Evolutionary conservation across 257 asterid species (phyloP).

Genomic region (Solanum microdontum): DNA sequence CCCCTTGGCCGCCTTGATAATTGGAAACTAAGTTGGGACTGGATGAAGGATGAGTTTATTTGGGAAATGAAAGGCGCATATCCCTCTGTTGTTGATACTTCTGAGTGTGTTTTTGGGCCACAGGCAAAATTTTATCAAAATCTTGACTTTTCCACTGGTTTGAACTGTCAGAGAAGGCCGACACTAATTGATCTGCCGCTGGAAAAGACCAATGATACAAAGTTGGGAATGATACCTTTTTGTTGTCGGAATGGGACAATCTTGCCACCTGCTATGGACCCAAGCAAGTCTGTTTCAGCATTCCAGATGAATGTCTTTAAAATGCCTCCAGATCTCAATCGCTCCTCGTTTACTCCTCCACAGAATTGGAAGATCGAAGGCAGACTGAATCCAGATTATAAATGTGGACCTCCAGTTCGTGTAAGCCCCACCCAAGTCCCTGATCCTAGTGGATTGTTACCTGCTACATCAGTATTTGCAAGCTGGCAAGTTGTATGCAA

Average conservation of each 20-base stretch:
- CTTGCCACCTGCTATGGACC: slow-evolving; percentile 87
- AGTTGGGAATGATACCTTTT: slow-evolving; percentile 62
- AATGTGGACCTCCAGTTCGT: slow-evolving; percentile 77
- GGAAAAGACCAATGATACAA: slow-evolving; percentile 53
- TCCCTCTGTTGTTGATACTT: slow-evolving; percentile 57
- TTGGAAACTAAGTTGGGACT: slow-evolving; percentile 93
- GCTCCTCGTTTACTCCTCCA: slow-evolving; percentile 65
- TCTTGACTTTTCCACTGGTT: slow-evolving; percentile 66
- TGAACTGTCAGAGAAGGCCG: slow-evolving; percentile 72
- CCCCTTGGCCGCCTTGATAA: slow-evolving; percentile 80
- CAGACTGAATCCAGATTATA: slow-evolving; percentile 66
- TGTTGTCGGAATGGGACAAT: slow-evolving; percentile 93
- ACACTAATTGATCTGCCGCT: slow-evolving; percentile 71
- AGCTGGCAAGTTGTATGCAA: slow-evolving; percentile 97
- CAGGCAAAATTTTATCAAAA: slow-evolving; percentile 49
- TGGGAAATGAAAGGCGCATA: slow-evolving; percentile 75
- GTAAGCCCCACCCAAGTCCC: slow-evolving; percentile 72
- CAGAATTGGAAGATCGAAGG: slow-evolving; percentile 73
- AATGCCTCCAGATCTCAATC: slow-evolving; percentile 85
- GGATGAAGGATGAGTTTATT: slow-evolving; percentile 95
- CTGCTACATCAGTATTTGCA: slow-evolving; percentile 44
- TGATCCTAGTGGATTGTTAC: slow-evolving; percentile 43
- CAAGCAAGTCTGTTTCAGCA: slow-evolving; percentile 63
- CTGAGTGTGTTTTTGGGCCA: slow-evolving; percentile 56
- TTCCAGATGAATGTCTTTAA: slow-evolving; percentile 79